Evolutionary conservation across 352 stramenopile species (phyloP), one percentile per base, ranked within the genome.

Genomic region (Pythium aristosporum): DNA sequence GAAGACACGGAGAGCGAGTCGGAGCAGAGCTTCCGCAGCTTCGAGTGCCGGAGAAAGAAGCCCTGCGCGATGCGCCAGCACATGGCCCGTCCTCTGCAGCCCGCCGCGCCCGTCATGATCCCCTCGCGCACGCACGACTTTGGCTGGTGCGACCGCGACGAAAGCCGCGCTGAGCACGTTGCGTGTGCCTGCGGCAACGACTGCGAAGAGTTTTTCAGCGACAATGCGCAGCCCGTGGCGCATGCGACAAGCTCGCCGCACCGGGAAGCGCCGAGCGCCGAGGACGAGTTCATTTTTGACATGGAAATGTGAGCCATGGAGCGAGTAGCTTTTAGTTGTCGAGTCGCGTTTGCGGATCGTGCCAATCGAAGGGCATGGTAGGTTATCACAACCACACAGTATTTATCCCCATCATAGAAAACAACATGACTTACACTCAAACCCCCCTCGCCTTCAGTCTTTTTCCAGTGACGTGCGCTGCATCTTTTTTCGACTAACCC

Each of bases 1-100:
- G 79, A 88, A 37, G 81, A 90, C 61, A 90, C 81, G 9, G 79
- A 90, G 73, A 83, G 73, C 65, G 81, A 90, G 59, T 86, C 79
- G 55, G 79, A 88, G 44, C 75, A 72, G 25, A 77, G 71, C 47
- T 77, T 73, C 66, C 68, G 79, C 60, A 76, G 82, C 47, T 74
- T 83, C 50, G 63, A 80, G 61, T 64, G 77, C 63, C 74, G 81
- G 57, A 77, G 84, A 68, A 61, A 61, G 55, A 61, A 79, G 28
- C 70, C 49, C 44, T 80, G 82, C 72, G 79, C 79, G 48, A 64
- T 61, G 43, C 66, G 69, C 34, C 13, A 23, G 23, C 75, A 75
- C 25, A 30, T 30, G 49, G 62, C 41, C 18, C 58, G 34, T 25
- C 10, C 53, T 36, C 36, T 41, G 37, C 21, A 46, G 23, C 55